Base-by-base conservation (phyloP, 768 basidiomycete species). In the Panaeolus cyanescens region DNA sequence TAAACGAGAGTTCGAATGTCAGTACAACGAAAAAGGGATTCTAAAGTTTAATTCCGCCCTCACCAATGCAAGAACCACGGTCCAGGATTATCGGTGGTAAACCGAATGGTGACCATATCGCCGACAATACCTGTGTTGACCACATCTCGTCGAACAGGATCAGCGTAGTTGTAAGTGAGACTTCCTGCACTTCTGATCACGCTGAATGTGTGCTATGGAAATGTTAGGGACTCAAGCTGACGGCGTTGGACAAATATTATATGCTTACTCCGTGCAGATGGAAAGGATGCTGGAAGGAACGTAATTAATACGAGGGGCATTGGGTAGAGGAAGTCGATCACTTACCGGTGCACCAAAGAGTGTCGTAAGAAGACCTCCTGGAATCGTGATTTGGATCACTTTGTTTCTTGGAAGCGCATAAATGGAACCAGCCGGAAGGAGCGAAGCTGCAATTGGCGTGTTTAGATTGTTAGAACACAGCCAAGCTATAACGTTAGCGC, bases 31-130 rank as follows among this genome's bases (percentile, higher is more conserved):
- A 19, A 33, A 39, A n/a, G 15, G 32, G 19, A 34, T 5, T 28
- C 7, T 5, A 42, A 56, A 56, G 59, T 55, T 39, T 19, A 30
- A 19, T 12, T 50, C 39, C 30, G 15, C 22, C 60, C 74, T 13
- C 20, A 78, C 78, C 83, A 84, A 63, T 83, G 83, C 28, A 84
- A 61, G 55, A 82, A 73, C 82, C 80, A 83, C 4, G 81, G 80
- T 2, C 84, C 84, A 33, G 83, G 68, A 59, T 84, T 84, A 55
- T 84, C 79, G 1, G 83, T 84, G 1, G 67, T 70, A 68, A 85
- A 85, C 1, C 85, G 74, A 59, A 87, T 77, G 0, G 80, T 79
- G 19, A 80, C 77, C 58, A 76, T 77, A 61, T 76, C 75, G 1
- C 71, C 74, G 0, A 61, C 58, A 4, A 56, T 45, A 3, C 79